Base-by-base conservation (phyloP, 2,329 filamentous ascomycete genomes). In the Chrysosporium queenslandicum region DNA sequence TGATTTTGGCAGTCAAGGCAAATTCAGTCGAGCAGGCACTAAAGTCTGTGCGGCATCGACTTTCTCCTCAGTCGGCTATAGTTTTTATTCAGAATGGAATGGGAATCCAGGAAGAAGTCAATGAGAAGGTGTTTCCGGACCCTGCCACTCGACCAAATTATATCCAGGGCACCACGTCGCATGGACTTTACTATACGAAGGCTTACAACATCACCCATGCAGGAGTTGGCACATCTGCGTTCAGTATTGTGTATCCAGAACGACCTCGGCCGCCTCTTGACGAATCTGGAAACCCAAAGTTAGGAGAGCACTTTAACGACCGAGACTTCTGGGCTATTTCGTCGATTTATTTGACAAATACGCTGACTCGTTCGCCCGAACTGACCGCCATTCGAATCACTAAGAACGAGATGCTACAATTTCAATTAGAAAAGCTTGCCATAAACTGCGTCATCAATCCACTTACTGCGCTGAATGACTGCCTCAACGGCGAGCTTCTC, bases 71-170 rank as follows among this genome's bases (percentile, higher is more conserved):
- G 25, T 87, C 85, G 1, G 86, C 87, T 0, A 77, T 95, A 6
- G 81, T 86, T 54, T 78, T 94, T 52, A 67, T 94, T 52, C 85
- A 88, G 53, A 86, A 91, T 56, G 88, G 90, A 0, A 79, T 97
- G 67, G 91, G 92, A 0, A 73, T 88, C 1, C 74, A 88, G n/a
- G 89, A 97, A 46, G 77, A 82, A 46, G 76, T 96, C 37, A 88
- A 87, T 60, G 68, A 76, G 30, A 67, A 77, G 9, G 66, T 94
- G 25, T 96, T 95, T 59, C 76, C 79, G 0, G 78, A 90, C 55
- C 74, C 78, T 0, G 65, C 69, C 0, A 73, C 71, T 0, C 77
- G 86, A 23, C 92, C 92, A 1, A 80, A 79, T 52, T 95, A 94
- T 60, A 75, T 96, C 54, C 67, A 89, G 25, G 87, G 86, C 7